Conservation (phyloP, 2,329 filamentous ascomycete species). For the Fusarium sambucinum region DNA sequence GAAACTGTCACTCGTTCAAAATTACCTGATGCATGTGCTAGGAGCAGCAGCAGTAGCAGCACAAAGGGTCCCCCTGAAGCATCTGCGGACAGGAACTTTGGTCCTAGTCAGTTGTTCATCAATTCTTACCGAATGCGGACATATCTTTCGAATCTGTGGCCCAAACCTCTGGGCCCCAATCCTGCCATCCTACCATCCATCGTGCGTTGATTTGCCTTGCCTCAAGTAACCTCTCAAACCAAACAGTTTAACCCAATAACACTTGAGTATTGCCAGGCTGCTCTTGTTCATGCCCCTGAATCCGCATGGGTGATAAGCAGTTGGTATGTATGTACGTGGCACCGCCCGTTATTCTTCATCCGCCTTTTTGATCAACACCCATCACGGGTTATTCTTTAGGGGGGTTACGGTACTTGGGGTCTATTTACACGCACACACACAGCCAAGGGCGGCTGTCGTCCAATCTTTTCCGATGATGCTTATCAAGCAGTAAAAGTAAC, state of each 20-base stretch:
- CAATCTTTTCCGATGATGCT: conserved; percentile 34
- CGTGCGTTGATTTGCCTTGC: conserved; percentile 31
- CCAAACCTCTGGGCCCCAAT: conserved; percentile 30
- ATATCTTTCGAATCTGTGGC: conserved; percentile 41
- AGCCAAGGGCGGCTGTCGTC: neutral
- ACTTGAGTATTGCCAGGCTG: conserved; percentile 37
- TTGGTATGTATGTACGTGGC: conserved; percentile 35
- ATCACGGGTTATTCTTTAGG: conserved; percentile 20
- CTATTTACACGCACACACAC: neutral
- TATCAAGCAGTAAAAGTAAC: conserved; percentile 18
- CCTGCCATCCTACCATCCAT: neutral
- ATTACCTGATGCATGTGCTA: conserved; percentile 17
- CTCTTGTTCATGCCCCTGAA: conserved; percentile 29
- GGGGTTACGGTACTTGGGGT: conserved; percentile 19
- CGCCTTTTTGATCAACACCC: conserved; percentile 34
- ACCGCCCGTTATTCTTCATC: conserved; percentile 39
- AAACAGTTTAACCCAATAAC: conserved; percentile 21
- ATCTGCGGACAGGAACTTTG: conserved; percentile 27
- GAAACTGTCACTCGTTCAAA: conserved; percentile 24
- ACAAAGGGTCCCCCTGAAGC: conserved; percentile 27
- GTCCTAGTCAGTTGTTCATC: conserved; percentile 9
- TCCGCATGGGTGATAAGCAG: conserved; percentile 22
- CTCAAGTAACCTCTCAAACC: conserved; percentile 14
- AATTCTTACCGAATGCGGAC: conserved; percentile 28
- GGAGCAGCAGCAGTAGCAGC: conserved; percentile 16